phyloP scores from a whole-genome alignment of 805 yeast species.

The Ogataea pignaliae region DNA sequence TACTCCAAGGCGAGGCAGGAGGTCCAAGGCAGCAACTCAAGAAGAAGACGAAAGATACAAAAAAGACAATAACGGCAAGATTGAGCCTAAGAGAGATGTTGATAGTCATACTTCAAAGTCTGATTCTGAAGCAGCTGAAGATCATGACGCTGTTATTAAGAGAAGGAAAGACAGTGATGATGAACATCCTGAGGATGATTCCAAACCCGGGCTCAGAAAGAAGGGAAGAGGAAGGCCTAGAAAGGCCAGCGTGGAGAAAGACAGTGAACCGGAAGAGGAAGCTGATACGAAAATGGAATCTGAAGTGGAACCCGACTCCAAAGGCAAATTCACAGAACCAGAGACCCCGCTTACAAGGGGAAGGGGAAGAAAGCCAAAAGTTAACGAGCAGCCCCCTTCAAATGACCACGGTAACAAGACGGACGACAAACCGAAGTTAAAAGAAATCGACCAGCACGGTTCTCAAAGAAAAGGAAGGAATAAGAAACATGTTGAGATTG shows the following conservation, averaged over 20 bases:
- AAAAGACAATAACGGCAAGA: background rate
- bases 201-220: background rate
- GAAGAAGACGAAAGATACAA: constrained; percentile 2
- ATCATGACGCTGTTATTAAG: too few relatives aligned
- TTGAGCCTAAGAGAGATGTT: background rate
- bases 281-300: background rate
- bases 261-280: background rate
- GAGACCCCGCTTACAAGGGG: constrained; percentile 2
- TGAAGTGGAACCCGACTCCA: constrained; percentile 6
- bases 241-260: background rate
- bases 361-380: constrained; percentile 2
- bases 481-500: constrained; percentile 1
- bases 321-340: constrained; percentile 1
- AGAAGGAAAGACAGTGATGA: background rate
- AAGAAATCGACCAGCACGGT: background rate
- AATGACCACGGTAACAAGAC: background rate
- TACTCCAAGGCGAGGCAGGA: constrained; percentile 5
- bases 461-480: constrained; percentile 1
- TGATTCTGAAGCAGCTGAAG: too few relatives aligned
- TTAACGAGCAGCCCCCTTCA: background rate
- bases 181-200: constrained; percentile 1
- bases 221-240: constrained; percentile 5
- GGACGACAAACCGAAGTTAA: background rate
- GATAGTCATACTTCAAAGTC: too few relatives aligned
- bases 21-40: background rate